These are phyloP conservation scores for Acanthochlamys bracteata DNA, from an alignment of 106 monocot genomes.

Conservation along the genomic window DNA sequence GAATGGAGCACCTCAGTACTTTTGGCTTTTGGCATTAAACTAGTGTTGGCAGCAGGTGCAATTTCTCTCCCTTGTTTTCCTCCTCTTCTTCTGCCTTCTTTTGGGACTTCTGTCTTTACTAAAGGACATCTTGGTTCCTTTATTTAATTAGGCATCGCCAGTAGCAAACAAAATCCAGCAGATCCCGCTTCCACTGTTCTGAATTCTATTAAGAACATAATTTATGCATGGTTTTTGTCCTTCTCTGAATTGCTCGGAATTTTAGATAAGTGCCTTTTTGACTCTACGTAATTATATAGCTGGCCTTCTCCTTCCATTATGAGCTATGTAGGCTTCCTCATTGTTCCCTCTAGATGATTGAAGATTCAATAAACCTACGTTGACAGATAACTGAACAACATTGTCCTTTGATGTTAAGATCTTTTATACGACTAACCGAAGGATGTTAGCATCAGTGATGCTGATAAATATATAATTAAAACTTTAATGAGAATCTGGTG, in stretches of 20 bases:
- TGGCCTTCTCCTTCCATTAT: not conserved
- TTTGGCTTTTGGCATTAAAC: constrained; percentile 12
- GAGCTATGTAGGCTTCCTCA: too few species aligned
- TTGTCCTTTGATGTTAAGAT: too few species aligned
- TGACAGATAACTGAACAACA: too few species aligned
- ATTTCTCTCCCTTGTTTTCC: constrained; percentile 38
- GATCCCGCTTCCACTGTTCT: constrained; percentile 38
- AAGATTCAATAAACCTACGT: too few species aligned
- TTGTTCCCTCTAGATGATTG: too few species aligned
- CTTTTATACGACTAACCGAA: too few species aligned
- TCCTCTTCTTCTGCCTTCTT: constrained; percentile 52
- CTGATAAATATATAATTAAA: too few species aligned
- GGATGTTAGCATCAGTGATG: too few species aligned
- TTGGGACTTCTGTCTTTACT: constrained; percentile 15
- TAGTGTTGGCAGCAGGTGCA: constrained; percentile 12
- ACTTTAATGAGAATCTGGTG: too few species aligned
- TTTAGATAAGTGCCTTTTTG: constrained; percentile 6
- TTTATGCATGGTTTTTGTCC: too few species aligned
- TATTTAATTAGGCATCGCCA: constrained; percentile 6
- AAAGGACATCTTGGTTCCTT: not conserved
- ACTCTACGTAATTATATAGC: constrained; percentile 1
- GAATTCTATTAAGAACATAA: constrained; percentile 4
- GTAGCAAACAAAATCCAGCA: constrained; percentile 28
- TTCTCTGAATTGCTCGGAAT: too few species aligned
- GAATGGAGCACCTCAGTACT: constrained; percentile 1